These are phyloP conservation scores for Pseudocercospora fijiensis DNA, from an alignment of 2,329 filamentous ascomycete species.

Conservation along the genomic window DNA sequence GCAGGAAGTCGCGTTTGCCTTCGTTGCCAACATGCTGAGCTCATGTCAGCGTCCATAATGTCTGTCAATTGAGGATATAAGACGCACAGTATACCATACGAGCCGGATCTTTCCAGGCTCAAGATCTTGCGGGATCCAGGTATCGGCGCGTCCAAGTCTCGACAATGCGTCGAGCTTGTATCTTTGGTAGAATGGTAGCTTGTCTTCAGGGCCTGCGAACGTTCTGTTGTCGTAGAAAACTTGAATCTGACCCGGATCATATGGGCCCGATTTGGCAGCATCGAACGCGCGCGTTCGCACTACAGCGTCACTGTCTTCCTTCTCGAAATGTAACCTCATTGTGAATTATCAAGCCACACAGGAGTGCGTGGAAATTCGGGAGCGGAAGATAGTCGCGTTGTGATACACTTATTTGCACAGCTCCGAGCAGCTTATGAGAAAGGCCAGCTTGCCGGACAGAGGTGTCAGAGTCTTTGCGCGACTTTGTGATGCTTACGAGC, in stretches of 20 bases:
- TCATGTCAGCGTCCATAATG: neutral
- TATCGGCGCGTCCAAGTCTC: constrained; percentile 29
- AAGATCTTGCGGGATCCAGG: constrained; percentile 27
- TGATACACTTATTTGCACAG: neutral
- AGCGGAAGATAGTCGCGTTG: neutral
- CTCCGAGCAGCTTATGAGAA: neutral
- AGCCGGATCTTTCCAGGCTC: constrained; percentile 34
- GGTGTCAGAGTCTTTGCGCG: neutral
- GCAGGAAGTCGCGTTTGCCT: constrained; percentile 35
- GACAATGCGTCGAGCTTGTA: constrained; percentile 32
- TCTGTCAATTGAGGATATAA: neutral
- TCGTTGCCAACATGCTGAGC: constrained; percentile 35
- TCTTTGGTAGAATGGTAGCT: constrained; percentile 29
- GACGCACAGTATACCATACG: constrained; percentile 35
- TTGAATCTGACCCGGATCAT: constrained; percentile 35
- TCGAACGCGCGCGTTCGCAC: constrained; percentile 23
- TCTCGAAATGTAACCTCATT: constrained; percentile 4
- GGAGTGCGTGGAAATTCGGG: constrained; percentile 2
- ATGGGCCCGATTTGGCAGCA: constrained; percentile 27
- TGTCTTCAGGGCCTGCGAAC: constrained; percentile 28
- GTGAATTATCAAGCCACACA: neutral
- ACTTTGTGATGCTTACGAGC: constrained; percentile 6
- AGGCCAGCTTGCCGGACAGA: neutral
- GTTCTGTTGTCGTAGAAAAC: constrained; percentile 38
- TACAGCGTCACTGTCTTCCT: constrained; percentile 1